A percentile compares a stretch with the other conserved stretches of the same genome.
These are phyloP conservation scores for Ceratobasidium papillatum DNA, from an alignment of 1,284 basidiomycete genomes.

Conservation along the genomic window DNA sequence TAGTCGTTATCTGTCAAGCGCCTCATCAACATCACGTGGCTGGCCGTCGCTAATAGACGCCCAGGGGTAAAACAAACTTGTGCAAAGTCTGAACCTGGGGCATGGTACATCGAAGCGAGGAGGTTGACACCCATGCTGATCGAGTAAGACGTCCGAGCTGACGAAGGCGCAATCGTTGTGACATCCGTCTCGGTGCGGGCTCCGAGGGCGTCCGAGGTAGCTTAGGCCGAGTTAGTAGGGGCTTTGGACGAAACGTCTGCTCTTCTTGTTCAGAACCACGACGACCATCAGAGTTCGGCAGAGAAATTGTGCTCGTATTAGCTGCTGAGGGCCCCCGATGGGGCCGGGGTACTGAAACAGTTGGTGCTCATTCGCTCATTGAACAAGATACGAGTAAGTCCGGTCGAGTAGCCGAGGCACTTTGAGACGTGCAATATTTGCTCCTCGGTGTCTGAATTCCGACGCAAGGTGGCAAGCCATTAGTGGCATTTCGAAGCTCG, in stretches of 20 bases:
- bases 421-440: neutral
- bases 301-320: neutral
- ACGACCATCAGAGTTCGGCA: constrained; percentile 7
- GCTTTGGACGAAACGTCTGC: neutral
- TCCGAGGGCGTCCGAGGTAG: constrained; percentile 28
- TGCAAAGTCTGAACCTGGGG: neutral
- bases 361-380: constrained; percentile 5
- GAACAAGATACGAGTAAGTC: constrained; percentile 36
- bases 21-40: neutral
- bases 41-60: neutral
- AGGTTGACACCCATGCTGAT: constrained; percentile 5
- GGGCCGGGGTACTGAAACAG: neutral
- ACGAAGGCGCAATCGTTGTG: neutral
- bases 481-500: constrained; percentile 58
- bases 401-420: constrained; percentile 16
- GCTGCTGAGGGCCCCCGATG: neutral
- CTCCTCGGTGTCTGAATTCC: neutral
- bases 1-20: neutral
- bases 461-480: constrained; percentile 14
- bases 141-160: neutral
- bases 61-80: neutral
- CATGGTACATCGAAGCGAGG: neutral
- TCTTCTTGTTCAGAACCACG: neutral
- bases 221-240: neutral
- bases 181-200: constrained; percentile 12